These are phyloP conservation scores for Thalassiosira livingstoniorum DNA, from an alignment of 352 stramenopile genomes.

Conservation along the genomic window DNA sequence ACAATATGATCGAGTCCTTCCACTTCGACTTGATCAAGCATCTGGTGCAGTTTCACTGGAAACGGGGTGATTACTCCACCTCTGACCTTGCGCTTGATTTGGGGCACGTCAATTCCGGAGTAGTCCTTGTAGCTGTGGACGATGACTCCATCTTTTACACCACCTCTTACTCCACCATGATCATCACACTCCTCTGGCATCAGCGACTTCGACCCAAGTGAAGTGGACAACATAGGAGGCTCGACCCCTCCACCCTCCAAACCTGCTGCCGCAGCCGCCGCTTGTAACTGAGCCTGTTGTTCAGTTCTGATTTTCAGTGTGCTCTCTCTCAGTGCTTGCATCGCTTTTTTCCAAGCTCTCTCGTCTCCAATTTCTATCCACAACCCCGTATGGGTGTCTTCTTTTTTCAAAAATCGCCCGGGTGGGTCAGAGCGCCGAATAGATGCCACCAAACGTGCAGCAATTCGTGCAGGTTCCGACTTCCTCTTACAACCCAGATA, in stretches of 20 bases:
- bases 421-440: slow-evolving; percentile 68
- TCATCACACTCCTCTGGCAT: too few species aligned
- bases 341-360: slow-evolving; percentile 80
- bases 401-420: slow-evolving; percentile 83
- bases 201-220: background rate
- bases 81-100: slow-evolving; percentile 73
- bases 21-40: slow-evolving; percentile 60
- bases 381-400: slow-evolving; percentile 66
- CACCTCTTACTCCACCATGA: too few species aligned
- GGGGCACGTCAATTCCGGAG: slow-evolving; percentile 39
- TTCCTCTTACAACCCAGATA: slow-evolving; percentile 79
- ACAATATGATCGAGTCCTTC: slow-evolving; percentile 71
- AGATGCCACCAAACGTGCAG: slow-evolving; percentile 66
- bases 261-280: slow-evolving; percentile 13
- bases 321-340: slow-evolving; percentile 78
- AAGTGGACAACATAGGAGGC: background rate
- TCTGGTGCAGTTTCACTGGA: slow-evolving; percentile 76
- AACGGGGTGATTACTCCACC: slow-evolving; percentile 74
- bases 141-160: too few species aligned
- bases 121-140: too few species aligned
- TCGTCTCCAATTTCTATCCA: slow-evolving; percentile 85
- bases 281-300: slow-evolving; percentile 38
- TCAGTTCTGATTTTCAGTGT: slow-evolving; percentile 53
- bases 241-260: background rate
- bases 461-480: slow-evolving; percentile 80